Evolutionary conservation across 495 filamentous ascomycete genomes (phyloP), one percentile per base, ranked within the genome.

Genomic region (Penicillium canescens): DNA sequence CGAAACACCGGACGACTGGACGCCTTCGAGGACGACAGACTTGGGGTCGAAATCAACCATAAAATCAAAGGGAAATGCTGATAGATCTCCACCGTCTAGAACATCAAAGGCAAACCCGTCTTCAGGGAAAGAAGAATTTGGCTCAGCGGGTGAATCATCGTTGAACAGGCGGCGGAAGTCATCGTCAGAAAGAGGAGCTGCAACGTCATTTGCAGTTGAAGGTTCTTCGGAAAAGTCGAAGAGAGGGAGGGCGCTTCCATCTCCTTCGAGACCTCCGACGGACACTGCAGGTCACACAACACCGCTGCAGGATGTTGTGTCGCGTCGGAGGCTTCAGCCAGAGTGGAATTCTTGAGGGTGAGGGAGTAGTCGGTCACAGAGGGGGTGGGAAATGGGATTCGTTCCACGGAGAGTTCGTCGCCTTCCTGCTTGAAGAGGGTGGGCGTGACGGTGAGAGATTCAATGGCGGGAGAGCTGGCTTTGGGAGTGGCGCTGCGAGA

Each of bases 271-370:
- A 78, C 80, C 76, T 73, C 78, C 82, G 86, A 92, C 86, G 84
- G 93, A 97, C 93, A 98, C 93, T 87, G 93, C 93, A 96, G 93
- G 93, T 93, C 93, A 81, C 90, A 97, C 93, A 97, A 96, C 92
- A 96, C 86, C 91, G 82, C 93, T 80, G 94, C 93, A 96, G 93
- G 90, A 96, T 96, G 93, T 96, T 96, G 93, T 97, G 92, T 92
- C 94, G 82, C 74, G 80, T 94, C 90, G 83, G 88, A 78, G 77
- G 88, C 86, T 79, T 82, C 80, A 73, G 80, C 80, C 78, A 76
- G 75, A 73, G 72, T 71, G 63, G 78, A 73, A 58, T 76, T 76
- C 62, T 74, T 68, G 11, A 80, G 65, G 47, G 68, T 78, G 11
- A 74, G 75, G 6, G 78, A 82, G 66, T 77, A 78, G 45, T 77